These are phyloP conservation scores for Verticillium albo-atrum DNA, from an alignment of 2,329 filamentous ascomycete species.

Conservation along the genomic window DNA sequence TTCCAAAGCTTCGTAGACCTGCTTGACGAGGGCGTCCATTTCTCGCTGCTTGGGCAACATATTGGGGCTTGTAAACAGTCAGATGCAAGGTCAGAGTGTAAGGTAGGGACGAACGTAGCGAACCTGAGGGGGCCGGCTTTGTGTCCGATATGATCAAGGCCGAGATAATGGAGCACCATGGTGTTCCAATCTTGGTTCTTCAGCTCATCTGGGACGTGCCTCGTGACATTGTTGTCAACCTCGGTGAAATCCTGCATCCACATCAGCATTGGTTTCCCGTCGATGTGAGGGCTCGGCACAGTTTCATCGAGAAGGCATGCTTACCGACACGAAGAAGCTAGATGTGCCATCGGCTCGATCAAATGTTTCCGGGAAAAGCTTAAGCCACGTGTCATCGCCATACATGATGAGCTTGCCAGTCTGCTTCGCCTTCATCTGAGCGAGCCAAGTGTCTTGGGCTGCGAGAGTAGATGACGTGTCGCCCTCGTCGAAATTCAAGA, in stretches of 20 bases:
- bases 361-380: slow-evolving; percentile 89
- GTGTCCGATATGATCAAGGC: slow-evolving; percentile 95
- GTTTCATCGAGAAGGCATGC: slow-evolving; percentile 28
- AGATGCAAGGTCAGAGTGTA: slow-evolving; percentile 3
- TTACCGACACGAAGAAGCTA: slow-evolving; percentile 95
- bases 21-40: slow-evolving; percentile 80
- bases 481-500: slow-evolving; percentile 92
- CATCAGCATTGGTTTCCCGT: background rate
- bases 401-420: slow-evolving; percentile 84
- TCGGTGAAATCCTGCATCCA: slow-evolving; percentile 83
- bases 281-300: background rate
- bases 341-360: slow-evolving; percentile 85
- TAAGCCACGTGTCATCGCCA: slow-evolving; percentile 97
- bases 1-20: slow-evolving; percentile 74
- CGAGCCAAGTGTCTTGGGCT: slow-evolving; percentile 91
- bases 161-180: slow-evolving; percentile 92
- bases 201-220: slow-evolving; percentile 78
- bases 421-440: slow-evolving; percentile 75
- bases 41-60: slow-evolving; percentile 92
- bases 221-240: slow-evolving; percentile 95
- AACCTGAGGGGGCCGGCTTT: slow-evolving; percentile 88
- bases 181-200: slow-evolving; percentile 79
- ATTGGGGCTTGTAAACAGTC: slow-evolving; percentile 56
- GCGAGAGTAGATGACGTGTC: slow-evolving; percentile 86
- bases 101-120: background rate